A percentile compares a stretch with the other conserved stretches of the same genome.
Conservation (phyloP, 2,329 filamentous ascomycete genomes). For the Iodosphaeria phyllophila region DNA sequence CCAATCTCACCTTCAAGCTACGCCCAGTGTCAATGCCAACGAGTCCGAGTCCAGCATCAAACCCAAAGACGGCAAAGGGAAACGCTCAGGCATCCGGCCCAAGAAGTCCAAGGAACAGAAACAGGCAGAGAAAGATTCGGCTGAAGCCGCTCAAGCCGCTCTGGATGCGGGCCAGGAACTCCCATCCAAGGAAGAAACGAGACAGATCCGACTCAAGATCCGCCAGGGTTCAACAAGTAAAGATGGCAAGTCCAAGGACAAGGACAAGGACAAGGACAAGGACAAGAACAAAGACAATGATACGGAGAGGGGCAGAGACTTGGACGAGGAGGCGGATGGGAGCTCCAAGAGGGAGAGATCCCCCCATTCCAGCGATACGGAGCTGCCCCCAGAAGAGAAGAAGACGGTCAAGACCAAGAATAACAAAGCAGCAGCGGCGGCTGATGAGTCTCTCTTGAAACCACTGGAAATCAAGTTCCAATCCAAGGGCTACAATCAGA, state of each 20-base stretch:
- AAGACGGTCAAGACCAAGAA: slow-evolving; percentile 20
- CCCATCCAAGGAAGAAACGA: slow-evolving; percentile 36
- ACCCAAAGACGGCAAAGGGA: slow-evolving; percentile 27
- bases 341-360: too few species aligned
- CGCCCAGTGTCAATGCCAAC: too few species aligned
- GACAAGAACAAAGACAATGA: too few species aligned
- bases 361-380: too few species aligned
- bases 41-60: slow-evolving; percentile 31
- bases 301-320: too few species aligned
- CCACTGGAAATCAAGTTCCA: slow-evolving; percentile 48
- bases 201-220: slow-evolving; percentile 45
- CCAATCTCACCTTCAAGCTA: too few species aligned
- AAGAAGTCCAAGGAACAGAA: slow-evolving; percentile 87
- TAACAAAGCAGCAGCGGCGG: slow-evolving; percentile 21
- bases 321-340: slow-evolving; percentile 15
- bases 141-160: slow-evolving; percentile 74
- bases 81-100: slow-evolving; percentile 46
- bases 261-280: slow-evolving; percentile 20
- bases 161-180: slow-evolving; percentile 62
- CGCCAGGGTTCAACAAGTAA: slow-evolving; percentile 26
- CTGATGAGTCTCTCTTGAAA: slow-evolving; percentile 18
- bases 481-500: slow-evolving; percentile 87
- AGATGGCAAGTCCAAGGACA: slow-evolving; percentile 19
- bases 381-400: slow-evolving; percentile 22
- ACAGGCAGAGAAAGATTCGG: slow-evolving; percentile 62